These are phyloP conservation scores for Artemisia annua DNA, from an alignment of 129 eudicot genomes.

Conservation along the genomic window DNA sequence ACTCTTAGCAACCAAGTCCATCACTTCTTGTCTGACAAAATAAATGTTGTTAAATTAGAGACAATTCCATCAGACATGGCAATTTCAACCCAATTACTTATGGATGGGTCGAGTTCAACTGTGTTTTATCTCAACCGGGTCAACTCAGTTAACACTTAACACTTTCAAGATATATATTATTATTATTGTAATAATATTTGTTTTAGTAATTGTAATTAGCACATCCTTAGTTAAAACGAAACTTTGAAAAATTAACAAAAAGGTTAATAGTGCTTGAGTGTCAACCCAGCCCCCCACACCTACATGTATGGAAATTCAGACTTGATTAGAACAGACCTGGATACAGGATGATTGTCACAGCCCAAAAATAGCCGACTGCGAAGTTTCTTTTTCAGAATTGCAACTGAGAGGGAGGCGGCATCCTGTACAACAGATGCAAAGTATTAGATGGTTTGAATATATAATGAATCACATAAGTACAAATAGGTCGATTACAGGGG, in stretches of 20 bases:
- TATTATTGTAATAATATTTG: no score
- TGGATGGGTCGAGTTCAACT: not conserved
- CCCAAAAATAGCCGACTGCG: constrained; percentile 71
- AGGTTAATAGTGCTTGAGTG: no score
- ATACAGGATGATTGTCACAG: constrained; percentile 88
- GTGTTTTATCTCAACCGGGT: not conserved
- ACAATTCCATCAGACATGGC: not conserved
- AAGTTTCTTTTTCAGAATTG: constrained; percentile 76
- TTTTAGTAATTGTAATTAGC: no score
- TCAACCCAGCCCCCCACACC: no score
- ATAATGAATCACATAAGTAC: not conserved
- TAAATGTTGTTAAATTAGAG: constrained; percentile 7
- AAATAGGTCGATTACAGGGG: no score
- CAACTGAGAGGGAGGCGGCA: constrained; percentile 80
- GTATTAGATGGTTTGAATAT: not conserved
- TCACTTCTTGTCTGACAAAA: constrained; percentile 71
- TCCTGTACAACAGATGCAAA: constrained; percentile 45
- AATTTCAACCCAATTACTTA: not conserved
- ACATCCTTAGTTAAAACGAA: no score
- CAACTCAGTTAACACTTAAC: no score
- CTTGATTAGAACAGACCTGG: constrained; percentile 52
- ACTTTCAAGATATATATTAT: no score
- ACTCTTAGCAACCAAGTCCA: constrained; percentile 83
- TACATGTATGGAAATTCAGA: not conserved
- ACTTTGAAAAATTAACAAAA: no score